phyloP scores from a whole-genome alignment of 805 yeast species.

The Candida lessepsii region DNA sequence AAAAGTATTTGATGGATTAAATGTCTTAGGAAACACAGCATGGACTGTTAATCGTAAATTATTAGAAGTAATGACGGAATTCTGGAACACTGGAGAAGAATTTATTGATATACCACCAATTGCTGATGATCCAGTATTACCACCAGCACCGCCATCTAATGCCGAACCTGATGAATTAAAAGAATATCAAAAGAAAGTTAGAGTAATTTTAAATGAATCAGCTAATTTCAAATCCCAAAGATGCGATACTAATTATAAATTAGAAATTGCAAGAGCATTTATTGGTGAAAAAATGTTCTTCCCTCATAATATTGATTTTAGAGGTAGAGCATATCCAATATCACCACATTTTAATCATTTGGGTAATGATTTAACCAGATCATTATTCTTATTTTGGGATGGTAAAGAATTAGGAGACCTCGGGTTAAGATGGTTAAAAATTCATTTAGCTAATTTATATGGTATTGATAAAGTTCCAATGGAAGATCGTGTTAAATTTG shows the following conservation, averaged over 20 bases:
- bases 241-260: constrained; percentile 89
- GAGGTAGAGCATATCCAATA: constrained; percentile 83
- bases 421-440: constrained; percentile 73
- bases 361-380: constrained; percentile 76
- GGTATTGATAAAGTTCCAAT: constrained; percentile 76
- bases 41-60: constrained; percentile 87
- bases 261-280: constrained; percentile 91
- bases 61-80: constrained; percentile 64
- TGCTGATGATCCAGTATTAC: constrained; percentile 45
- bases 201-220: constrained; percentile 55
- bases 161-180: constrained; percentile 72
- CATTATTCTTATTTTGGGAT: constrained; percentile 71
- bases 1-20: constrained; percentile 73
- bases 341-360: constrained; percentile 79
- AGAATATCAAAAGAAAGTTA: constrained; percentile 65
- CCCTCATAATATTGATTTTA: constrained; percentile 78
- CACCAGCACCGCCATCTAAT: constrained; percentile 53
- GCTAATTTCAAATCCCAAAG: constrained; percentile 77
- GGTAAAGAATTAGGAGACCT: constrained; percentile 64
- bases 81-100: constrained; percentile 85
- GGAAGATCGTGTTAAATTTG: constrained; percentile 58
- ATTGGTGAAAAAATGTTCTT: constrained; percentile 74
- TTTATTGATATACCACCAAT: constrained; percentile 67
- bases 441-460: constrained; percentile 69
- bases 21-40: constrained; percentile 80